These are phyloP conservation scores for Lyophyllum shimeji DNA, from an alignment of 768 basidiomycete genomes.

Conservation along the genomic window DNA sequence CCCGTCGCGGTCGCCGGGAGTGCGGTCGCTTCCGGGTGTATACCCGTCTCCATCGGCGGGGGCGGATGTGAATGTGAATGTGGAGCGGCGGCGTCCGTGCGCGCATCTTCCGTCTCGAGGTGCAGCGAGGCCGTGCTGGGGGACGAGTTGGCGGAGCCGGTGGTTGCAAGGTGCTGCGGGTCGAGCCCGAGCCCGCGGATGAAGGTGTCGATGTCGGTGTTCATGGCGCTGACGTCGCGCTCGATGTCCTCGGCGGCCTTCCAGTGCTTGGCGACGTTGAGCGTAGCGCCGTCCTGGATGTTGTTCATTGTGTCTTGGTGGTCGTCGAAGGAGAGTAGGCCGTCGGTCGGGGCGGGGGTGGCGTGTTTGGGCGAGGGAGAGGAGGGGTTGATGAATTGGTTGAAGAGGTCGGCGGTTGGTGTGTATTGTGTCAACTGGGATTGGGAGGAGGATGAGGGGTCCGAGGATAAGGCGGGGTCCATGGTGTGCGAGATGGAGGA, in stretches of 20 bases:
- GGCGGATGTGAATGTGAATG: neutral
- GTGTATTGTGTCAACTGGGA: conserved; percentile 33
- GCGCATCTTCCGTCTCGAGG: conserved; percentile 7
- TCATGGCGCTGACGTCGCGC: conserved; percentile 69
- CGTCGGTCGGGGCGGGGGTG: conserved; percentile 21
- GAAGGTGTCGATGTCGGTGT: conserved; percentile 66
- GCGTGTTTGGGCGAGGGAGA: conserved; percentile 6
- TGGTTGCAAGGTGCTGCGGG: conserved; percentile 6
- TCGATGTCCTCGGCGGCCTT: conserved; percentile 63
- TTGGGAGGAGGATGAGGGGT: conserved; percentile 13
- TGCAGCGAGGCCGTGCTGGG: conserved; percentile 9
- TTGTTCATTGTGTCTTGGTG: conserved; percentile 3
- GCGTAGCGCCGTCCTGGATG: neutral
- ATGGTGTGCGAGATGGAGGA: conserved; percentile 39
- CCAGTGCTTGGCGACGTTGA: conserved; percentile 34
- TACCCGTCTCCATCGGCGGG: neutral
- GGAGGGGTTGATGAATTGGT: conserved; percentile 17
- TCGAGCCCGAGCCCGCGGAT: conserved; percentile 54
- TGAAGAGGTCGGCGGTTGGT: conserved; percentile 34
- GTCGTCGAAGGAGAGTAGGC: conserved; percentile 31
- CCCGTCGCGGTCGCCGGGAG: neutral
- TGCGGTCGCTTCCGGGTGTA: neutral
- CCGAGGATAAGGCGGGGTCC: conserved; percentile 23
- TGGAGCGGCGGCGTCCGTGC: neutral
- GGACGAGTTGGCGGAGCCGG: conserved; percentile 2